These are phyloP conservation scores for Prunus yedoensis DNA, from an alignment of 331 rosid genomes.

Conservation along the genomic window DNA sequence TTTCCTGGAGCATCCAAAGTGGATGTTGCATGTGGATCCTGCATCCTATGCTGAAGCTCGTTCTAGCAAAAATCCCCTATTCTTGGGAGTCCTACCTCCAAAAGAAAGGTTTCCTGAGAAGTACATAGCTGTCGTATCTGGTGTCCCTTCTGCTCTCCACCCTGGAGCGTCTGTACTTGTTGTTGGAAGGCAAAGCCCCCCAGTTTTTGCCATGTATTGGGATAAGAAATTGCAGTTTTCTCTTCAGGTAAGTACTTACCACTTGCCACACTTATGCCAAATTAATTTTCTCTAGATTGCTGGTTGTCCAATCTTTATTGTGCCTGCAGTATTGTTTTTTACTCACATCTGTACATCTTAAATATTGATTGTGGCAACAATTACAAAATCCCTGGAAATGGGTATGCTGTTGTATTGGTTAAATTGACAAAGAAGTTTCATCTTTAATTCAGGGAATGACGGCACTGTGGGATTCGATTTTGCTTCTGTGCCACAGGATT, in stretches of 20 bases:
- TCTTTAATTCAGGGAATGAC: conserved; percentile 76
- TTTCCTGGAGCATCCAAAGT: conserved; percentile 94
- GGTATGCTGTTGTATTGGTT: background rate
- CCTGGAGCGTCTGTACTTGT: conserved; percentile 80
- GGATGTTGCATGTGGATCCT: conserved; percentile 92
- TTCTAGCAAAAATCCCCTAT: conserved; percentile 80
- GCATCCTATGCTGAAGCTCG: conserved; percentile 71
- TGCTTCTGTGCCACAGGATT: conserved; percentile 74
- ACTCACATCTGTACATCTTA: background rate
- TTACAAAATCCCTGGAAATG: background rate
- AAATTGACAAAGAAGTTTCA: background rate
- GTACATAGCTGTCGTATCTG: conserved; percentile 62
- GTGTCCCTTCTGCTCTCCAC: conserved; percentile 75
- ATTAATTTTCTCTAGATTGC: background rate
- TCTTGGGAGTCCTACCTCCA: conserved; percentile 85
- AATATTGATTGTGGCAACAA: background rate
- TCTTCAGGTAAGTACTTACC: conserved; percentile 68
- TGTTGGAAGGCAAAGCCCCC: conserved; percentile 83
- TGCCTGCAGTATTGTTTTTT: background rate
- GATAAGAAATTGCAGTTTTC: conserved; percentile 88
- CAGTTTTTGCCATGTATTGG: conserved; percentile 82
- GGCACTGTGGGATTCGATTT: conserved; percentile 84
- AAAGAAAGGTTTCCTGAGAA: conserved; percentile 95
- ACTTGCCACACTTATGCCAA: background rate
- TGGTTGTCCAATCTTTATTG: background rate